phyloP scores from a whole-genome alignment of 1,284 basidiomycete genomes.

The Cryptococcus sp. region DNA sequence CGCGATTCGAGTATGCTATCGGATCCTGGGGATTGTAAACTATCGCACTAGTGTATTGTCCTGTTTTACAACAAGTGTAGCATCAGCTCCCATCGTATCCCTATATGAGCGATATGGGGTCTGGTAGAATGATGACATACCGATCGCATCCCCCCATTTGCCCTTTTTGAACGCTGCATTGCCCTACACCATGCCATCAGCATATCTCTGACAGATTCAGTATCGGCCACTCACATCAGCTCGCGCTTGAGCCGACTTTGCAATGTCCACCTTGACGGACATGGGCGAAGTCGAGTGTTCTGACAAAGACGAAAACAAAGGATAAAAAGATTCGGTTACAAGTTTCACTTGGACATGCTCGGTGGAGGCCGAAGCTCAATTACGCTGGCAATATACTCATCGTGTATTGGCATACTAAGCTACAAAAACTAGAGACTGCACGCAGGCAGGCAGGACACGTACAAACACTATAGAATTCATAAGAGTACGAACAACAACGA shows the following conservation, averaged over 20 bases:
- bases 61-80: constrained; percentile 12
- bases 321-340: background rate
- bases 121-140: constrained; percentile 17
- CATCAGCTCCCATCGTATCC: background rate
- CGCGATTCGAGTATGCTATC: constrained; percentile 45
- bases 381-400: too few species aligned
- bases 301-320: too few species aligned
- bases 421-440: too few species aligned
- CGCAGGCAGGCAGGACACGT: too few species aligned
- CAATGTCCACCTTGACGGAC: constrained; percentile 19
- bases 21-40: constrained; percentile 39
- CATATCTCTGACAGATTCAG: background rate
- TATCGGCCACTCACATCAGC: constrained; percentile 13
- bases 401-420: too few species aligned
- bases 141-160: constrained; percentile 48
- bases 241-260: constrained; percentile 16
- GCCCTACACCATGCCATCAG: constrained; percentile 28
- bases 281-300: background rate
- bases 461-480: too few species aligned
- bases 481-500: too few species aligned
- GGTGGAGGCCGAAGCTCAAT: constrained; percentile 6
- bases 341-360: constrained; percentile 1
- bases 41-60: constrained; percentile 45
- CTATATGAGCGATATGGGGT: background rate
- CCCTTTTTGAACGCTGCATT: constrained; percentile 50